Base-by-base conservation (phyloP, 1,284 basidiomycete genomes). In the Ganoderma lucidum region DNA sequence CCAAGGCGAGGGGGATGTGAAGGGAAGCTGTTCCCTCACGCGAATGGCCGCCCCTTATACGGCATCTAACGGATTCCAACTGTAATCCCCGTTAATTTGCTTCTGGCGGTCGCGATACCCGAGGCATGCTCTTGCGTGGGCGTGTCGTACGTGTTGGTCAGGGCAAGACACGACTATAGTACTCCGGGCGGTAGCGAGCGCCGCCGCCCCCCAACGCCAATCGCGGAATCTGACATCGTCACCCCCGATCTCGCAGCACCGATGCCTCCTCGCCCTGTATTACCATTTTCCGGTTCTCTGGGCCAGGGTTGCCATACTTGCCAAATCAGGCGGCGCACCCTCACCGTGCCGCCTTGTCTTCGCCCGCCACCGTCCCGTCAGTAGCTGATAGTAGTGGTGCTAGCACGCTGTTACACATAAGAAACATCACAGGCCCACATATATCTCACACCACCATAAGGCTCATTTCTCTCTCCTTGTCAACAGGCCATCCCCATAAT, bases 251-350 rank as follows among this genome's bases (percentile, higher is more conserved):
- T 67, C 70, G 19, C 37, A 51, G 23, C 19, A 17, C 56, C 56
- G 56, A 35, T n/a, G n/a, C 23, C 28, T 23, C 23, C 8, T 2
- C 53, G 30, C 35, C 10, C 41, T 42, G 53, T 32, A 61, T 61
- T 42, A 35, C 56, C 37, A 23, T 48, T 45, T 55, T 35, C 71
- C 69, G 35, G 35, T 44, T 19, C 37, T 35, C 30, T 19, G 69
- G 69, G 9, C 53, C 63, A 8, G 1, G 15, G 30, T 28, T 73
- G 42, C 71, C 67, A 42, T 68, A 48, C 39, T 30, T 45, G 62
- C 62, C 65, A 56, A 15, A n/a, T 23, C 53, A 56, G 32, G 32
- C 56, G 9, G 17, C 6, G 30, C 17, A 39, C 56, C 32, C 39
- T 23, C 35, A 51, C 9, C 32, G 4, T 23, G 10, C 63, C 61